Evolutionary conservation across 2,329 filamentous ascomycete species (phyloP).

Genomic region (Phoma sp.): DNA sequence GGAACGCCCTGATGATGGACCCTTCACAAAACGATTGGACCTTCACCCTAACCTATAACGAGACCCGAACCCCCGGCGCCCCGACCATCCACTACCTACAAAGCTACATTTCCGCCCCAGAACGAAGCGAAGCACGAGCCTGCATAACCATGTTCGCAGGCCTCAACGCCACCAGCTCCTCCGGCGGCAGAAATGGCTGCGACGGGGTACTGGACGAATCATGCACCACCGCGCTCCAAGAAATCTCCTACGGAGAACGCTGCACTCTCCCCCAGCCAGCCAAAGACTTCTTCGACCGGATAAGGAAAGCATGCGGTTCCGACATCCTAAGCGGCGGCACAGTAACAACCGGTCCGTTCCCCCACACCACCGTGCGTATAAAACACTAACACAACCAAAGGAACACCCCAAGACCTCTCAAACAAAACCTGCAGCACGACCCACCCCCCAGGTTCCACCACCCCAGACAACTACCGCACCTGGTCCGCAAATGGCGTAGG

Average conservation of each 20-base stretch:
- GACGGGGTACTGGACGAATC: constrained; percentile 7
- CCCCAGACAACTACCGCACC: neutral
- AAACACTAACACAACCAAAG: neutral
- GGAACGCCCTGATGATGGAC: constrained; percentile 17
- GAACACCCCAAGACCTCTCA: neutral
- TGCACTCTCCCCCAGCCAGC: neutral
- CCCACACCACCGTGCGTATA: too few relatives aligned
- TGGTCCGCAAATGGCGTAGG: neutral
- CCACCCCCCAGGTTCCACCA: neutral
- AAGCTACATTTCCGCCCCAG: constrained; percentile 1
- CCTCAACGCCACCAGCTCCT: constrained; percentile 6
- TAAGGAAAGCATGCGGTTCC: neutral
- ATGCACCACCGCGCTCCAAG: neutral
- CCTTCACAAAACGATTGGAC: constrained; percentile 12
- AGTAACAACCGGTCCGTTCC: neutral
- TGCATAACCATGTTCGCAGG: constrained; percentile 7
- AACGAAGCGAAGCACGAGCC: constrained; percentile 1
- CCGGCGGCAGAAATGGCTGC: constrained; percentile 1
- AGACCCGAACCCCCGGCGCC: neutral
- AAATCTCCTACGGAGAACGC: neutral
- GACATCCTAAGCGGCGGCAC: neutral
- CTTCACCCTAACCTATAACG: constrained; percentile 10
- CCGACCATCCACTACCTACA: neutral
- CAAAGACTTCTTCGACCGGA: neutral
- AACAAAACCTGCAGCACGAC: neutral